Percentiles rank a stretch among this genome's conserved stretches.
Conservation (phyloP, 163 green algal species). For the Scenedesmus sp. region DNA sequence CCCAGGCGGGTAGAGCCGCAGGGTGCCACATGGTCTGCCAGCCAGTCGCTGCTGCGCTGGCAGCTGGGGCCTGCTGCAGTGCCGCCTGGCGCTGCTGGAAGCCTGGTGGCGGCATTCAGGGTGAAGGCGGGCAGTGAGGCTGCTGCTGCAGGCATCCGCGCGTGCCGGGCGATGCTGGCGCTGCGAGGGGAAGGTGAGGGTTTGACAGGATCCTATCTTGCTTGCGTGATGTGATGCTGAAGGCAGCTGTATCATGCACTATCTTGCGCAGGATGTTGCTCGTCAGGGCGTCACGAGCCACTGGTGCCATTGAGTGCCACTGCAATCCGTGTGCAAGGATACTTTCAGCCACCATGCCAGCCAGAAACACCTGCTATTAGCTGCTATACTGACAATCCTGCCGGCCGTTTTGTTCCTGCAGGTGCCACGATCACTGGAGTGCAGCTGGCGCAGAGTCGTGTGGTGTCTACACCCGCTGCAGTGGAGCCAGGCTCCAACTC, state of each 20-base stretch:
- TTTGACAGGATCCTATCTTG: too few relatives aligned
- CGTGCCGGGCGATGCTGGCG: slow-evolving; percentile 13
- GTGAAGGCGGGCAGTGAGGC: slow-evolving; percentile 31
- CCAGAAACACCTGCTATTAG: not conserved
- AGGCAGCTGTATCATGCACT: too few relatives aligned
- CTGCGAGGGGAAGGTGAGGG: slow-evolving; percentile 30
- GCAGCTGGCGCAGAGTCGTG: slow-evolving; percentile 41
- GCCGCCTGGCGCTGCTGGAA: slow-evolving; percentile 13
- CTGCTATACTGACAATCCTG: not conserved
- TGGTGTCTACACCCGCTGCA: not conserved
- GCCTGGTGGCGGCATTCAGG: slow-evolving; percentile 34
- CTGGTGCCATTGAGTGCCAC: too few relatives aligned
- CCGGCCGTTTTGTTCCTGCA: not conserved
- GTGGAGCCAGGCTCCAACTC: slow-evolving; percentile 29
- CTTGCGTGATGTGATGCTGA: too few relatives aligned
- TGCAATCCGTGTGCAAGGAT: too few relatives aligned
- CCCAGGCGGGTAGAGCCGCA: slow-evolving; percentile 10
- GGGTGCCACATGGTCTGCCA: slow-evolving; percentile 33
- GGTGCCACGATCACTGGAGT: slow-evolving; percentile 38
- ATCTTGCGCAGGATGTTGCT: too few relatives aligned
- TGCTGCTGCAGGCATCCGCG: slow-evolving; percentile 24
- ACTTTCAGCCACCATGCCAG: too few relatives aligned
- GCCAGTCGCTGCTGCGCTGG: slow-evolving; percentile 44
- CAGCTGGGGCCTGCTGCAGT: not conserved
- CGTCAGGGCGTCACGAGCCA: too few relatives aligned